A percentile compares a stretch with the other conserved stretches of the same genome.
Conservation (phyloP, 2,329 filamentous ascomycete species). For the Fusarium hostae region DNA sequence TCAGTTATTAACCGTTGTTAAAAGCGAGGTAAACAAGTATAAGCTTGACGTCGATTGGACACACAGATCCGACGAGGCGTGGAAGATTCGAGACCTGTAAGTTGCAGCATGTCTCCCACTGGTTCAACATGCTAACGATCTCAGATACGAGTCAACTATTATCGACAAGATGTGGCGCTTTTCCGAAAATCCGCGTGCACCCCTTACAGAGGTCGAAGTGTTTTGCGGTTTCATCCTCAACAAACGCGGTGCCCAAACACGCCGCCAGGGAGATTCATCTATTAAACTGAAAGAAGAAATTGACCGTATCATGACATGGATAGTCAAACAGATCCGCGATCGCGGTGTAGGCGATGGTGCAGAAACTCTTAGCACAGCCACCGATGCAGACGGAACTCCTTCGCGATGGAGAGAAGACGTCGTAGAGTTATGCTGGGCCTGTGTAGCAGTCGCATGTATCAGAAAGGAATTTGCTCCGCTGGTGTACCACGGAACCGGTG, state of each 20-base stretch:
- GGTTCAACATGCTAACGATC: constrained; percentile 24
- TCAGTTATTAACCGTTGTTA: constrained; percentile 48
- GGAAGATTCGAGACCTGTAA: constrained; percentile 60
- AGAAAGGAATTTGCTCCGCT: neutral
- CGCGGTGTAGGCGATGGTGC: constrained; percentile 21
- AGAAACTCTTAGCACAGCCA: constrained; percentile 20
- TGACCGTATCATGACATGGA: constrained; percentile 57
- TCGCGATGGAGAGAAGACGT: constrained; percentile 41
- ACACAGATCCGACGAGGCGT: constrained; percentile 51
- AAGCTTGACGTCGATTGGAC: constrained; percentile 49
- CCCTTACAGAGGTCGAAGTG: constrained; percentile 63
- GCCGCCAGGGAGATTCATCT: constrained; percentile 63
- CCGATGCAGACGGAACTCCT: neutral
- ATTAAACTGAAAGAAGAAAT: constrained; percentile 64
- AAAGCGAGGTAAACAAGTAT: constrained; percentile 31
- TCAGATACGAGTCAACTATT: constrained; percentile 60
- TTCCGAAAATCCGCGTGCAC: constrained; percentile 57
- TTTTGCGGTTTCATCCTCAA: constrained; percentile 68
- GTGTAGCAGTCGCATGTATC: constrained; percentile 46
- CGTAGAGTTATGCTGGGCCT: constrained; percentile 51
- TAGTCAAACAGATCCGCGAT: constrained; percentile 49
- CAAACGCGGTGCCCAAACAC: constrained; percentile 59
- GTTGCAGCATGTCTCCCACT: constrained; percentile 49
- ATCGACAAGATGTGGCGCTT: constrained; percentile 53
- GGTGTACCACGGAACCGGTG: constrained; percentile 21